phyloP scores from a whole-genome alignment of 208 protist genomes.

The Lotmaria passim region DNA sequence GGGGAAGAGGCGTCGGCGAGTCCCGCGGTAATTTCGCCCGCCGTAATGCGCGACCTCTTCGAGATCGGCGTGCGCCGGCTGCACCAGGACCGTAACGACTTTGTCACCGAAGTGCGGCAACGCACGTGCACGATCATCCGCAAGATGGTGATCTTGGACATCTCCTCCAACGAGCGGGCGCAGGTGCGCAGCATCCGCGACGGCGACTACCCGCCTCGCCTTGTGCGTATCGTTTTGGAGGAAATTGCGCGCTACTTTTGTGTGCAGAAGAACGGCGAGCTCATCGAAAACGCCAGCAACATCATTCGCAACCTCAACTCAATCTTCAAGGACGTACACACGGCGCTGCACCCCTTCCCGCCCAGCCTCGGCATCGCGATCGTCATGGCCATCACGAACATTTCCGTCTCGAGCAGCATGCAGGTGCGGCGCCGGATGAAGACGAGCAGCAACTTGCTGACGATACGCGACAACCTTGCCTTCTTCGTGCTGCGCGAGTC shows the following conservation, averaged over 20 bases:
- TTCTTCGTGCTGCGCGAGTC: conserved; percentile 64
- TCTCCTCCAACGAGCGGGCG: conserved; percentile 65
- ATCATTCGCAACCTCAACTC: conserved; percentile 80
- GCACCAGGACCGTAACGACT: conserved; percentile 36
- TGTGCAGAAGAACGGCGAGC: conserved; percentile 41
- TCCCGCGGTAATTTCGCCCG: background rate
- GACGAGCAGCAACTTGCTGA: conserved; percentile 76
- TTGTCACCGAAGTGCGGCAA: conserved; percentile 47
- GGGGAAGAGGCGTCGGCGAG: background rate
- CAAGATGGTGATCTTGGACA: conserved; percentile 76
- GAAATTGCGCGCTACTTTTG: conserved; percentile 71
- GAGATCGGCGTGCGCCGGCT: conserved; percentile 21
- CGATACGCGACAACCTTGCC: conserved; percentile 73
- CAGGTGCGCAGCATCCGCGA: conserved; percentile 54
- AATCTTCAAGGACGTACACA: conserved; percentile 70
- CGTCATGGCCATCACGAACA: conserved; percentile 77
- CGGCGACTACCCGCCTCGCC: conserved; percentile 40
- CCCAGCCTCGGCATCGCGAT: conserved; percentile 70
- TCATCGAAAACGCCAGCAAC: conserved; percentile 55
- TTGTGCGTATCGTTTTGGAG: conserved; percentile 76
- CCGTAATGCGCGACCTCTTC: background rate
- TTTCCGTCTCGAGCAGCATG: conserved; percentile 88
- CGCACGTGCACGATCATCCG: conserved; percentile 67
- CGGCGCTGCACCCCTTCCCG: conserved; percentile 62
- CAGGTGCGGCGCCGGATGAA: conserved; percentile 89